Evolutionary conservation across 2,329 filamentous ascomycete species (phyloP).

Genomic region (Cladobotryum mycophilum): DNA sequence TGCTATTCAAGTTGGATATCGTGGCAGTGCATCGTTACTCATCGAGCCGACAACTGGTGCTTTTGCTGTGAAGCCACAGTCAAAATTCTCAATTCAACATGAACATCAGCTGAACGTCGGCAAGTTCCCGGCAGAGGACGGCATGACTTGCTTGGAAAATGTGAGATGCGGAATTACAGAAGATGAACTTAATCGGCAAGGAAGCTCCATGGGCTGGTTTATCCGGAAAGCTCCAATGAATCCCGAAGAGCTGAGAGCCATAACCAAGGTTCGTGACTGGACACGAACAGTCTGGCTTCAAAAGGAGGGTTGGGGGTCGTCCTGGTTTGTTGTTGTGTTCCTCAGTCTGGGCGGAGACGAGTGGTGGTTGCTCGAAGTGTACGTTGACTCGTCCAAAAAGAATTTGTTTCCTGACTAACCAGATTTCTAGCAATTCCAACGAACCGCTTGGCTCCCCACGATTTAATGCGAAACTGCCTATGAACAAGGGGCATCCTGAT

Average conservation of each 20-base stretch:
- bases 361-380: constrained; percentile 71
- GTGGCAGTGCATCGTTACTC: constrained; percentile 53
- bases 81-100: constrained; percentile 46
- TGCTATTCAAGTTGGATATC: constrained; percentile 61
- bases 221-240: constrained; percentile 42
- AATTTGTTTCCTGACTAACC: constrained; percentile 13
- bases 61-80: constrained; percentile 63
- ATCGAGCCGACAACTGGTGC: constrained; percentile 76
- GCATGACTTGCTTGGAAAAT: constrained; percentile 50
- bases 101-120: constrained; percentile 61
- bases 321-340: constrained; percentile 67
- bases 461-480: constrained; percentile 35
- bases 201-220: constrained; percentile 60
- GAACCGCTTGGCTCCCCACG: constrained; percentile 20
- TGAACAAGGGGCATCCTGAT: constrained; percentile 38
- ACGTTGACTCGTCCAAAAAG: constrained; percentile 21
- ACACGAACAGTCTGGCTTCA: constrained; percentile 63
- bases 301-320: constrained; percentile 61
- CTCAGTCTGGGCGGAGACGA: constrained; percentile 66
- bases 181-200: constrained; percentile 55
- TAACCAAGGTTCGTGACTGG: constrained; percentile 57
- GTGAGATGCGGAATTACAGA: constrained; percentile 57
- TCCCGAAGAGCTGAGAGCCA: constrained; percentile 50
- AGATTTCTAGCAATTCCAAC: constrained; percentile 19
- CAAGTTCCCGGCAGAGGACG: constrained; percentile 51